Conservation (phyloP, 2,329 filamentous ascomycete genomes). For the Tolypocladium inflatum region DNA sequence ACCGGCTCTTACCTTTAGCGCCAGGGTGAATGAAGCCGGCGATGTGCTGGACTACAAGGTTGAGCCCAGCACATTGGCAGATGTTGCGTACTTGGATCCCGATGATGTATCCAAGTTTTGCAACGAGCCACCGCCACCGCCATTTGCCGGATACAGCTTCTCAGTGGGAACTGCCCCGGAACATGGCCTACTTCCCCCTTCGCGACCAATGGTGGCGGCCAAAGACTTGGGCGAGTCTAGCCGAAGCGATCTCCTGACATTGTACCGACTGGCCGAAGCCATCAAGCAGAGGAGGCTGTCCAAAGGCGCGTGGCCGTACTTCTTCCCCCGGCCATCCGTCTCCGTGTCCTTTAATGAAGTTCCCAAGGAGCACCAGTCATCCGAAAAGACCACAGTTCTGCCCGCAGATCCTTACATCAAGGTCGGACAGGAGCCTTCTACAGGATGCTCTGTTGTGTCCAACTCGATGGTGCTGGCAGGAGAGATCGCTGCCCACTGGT, state of each 20-base stretch:
- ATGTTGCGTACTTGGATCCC: constrained; percentile 49
- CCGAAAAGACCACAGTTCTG: constrained; percentile 13
- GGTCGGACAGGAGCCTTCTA: constrained; percentile 19
- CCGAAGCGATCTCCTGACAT: constrained; percentile 34
- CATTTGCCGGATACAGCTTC: constrained; percentile 13
- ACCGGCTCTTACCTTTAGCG: constrained; percentile 53
- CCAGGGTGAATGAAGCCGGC: constrained; percentile 43
- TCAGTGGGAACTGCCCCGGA: constrained; percentile 16
- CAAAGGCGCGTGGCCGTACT: constrained; percentile 41
- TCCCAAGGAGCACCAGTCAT: constrained; percentile 6
- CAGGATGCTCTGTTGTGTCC: constrained; percentile 23
- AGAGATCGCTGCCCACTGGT: constrained; percentile 53
- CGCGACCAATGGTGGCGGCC: constrained; percentile 33
- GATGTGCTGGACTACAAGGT: constrained; percentile 44
- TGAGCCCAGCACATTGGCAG: constrained; percentile 39
- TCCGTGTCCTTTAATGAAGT: constrained; percentile 31
- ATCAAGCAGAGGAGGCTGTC: constrained; percentile 31
- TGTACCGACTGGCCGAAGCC: constrained; percentile 38
- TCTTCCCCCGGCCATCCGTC: constrained; percentile 31
- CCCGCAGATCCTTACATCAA: constrained; percentile 42
- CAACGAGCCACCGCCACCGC: constrained; percentile 20
- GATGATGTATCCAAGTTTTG: constrained; percentile 36
- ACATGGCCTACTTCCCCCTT: constrained; percentile 9
- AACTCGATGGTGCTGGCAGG: constrained; percentile 52
- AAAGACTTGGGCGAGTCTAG: constrained; percentile 31